Base-by-base conservation (phyloP, 1,139 yeast species). In the Diutina mesorugosa region DNA sequence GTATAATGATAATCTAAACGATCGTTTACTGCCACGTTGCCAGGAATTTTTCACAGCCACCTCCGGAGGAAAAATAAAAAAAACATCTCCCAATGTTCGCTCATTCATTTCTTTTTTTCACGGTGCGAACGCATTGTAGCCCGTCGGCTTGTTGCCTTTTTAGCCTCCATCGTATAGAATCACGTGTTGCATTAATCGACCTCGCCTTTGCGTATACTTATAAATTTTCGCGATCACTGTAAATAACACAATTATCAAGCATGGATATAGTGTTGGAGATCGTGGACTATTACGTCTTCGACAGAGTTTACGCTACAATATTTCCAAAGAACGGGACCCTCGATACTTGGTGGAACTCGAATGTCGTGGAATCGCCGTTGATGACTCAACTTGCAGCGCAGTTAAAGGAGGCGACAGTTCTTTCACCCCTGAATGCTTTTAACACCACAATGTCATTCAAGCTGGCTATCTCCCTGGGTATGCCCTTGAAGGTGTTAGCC, bases 201-300 rank as follows among this genome's bases (percentile, higher is more conserved):
- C 41, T 35, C 41, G 47, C 26, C 26, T 45, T 45, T 18, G 47
- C 47, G 47, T 18, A 45, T 21, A 9, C n/a, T 7, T 45, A 45
- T 45, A 45, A 45, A 35, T 35, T 35, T 35, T 35, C 41, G 41
- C 41, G 41, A 45, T 7, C 26, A 45, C 26, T 45, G 8, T 7
- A n/a, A 45, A 45, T 18, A n/a, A 45, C 18, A 45, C 48, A 12
- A 46, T 32, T 6, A 6, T 7, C 47, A 53, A 60, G 18, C 58
- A 91, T 91, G 99, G 99, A 91, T 84, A 74, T 91, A 67, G 90
- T 90, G 47, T 77, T 93, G 59, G 99, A 91, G 71, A 74, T 82
- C 47, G 72, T 77, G 57, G 99, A 91, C 71, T 78, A 87, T 58
- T 86, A 72, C 63, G 65, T 83, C 51, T 79, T 91, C 56, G 99